phyloP scores from a whole-genome alignment of 2,329 filamentous ascomycete species.

The Hymenotorrendiella dingleyae region DNA sequence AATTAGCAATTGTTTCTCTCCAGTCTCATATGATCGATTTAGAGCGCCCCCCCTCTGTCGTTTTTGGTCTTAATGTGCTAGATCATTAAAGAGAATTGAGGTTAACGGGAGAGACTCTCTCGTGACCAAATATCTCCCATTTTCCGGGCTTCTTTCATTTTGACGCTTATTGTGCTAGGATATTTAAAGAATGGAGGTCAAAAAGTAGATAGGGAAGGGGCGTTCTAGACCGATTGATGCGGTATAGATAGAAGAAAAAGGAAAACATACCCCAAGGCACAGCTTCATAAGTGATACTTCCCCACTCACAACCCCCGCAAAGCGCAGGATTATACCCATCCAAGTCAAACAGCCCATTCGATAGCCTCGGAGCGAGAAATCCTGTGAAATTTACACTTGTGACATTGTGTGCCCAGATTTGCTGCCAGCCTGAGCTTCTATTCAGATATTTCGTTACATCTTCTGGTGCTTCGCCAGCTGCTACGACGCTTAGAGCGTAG shows the following conservation, averaged over 20 bases:
- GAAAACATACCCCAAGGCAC: conserved; percentile 44
- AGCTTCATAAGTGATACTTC: conserved; percentile 45
- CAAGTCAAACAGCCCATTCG: conserved; percentile 40
- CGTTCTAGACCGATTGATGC: too few relatives aligned
- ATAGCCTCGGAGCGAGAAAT: conserved; percentile 49
- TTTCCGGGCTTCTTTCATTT: too few relatives aligned
- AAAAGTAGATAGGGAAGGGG: too few relatives aligned
- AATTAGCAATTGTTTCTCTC: too few relatives aligned
- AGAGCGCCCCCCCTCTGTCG: too few relatives aligned
- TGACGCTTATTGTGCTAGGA: too few relatives aligned
- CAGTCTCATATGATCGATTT: too few relatives aligned
- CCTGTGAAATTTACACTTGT: conserved; percentile 44
- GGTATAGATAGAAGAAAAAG: background rate
- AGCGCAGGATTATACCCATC: conserved; percentile 34
- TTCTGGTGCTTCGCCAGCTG: conserved; percentile 42
- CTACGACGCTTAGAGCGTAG: conserved; percentile 60
- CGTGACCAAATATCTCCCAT: too few relatives aligned
- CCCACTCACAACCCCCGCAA: conserved; percentile 51
- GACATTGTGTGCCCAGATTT: conserved; percentile 49
- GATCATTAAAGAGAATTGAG: too few relatives aligned
- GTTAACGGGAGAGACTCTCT: too few relatives aligned
- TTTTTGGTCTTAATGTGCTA: too few relatives aligned
- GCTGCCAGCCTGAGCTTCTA: conserved; percentile 52
- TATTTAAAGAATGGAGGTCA: too few relatives aligned
- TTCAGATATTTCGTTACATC: conserved; percentile 42